Percentiles rank a stretch among this genome's conserved stretches.
Evolutionary conservation across 2,329 filamentous ascomycete species (phyloP).

Genomic region (Tolypocladium ophioglossoides): DNA sequence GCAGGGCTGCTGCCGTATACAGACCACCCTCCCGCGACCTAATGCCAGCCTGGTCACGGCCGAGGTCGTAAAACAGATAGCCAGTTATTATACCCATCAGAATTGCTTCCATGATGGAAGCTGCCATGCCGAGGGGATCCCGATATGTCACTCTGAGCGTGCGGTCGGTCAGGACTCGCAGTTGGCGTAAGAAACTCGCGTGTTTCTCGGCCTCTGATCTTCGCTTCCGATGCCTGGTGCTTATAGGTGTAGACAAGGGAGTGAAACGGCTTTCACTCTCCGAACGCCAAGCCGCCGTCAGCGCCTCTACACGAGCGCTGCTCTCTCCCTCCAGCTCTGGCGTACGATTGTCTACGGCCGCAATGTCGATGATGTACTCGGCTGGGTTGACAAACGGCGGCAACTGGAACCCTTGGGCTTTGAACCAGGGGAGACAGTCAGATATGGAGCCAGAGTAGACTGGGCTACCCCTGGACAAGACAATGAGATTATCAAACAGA

Average conservation of each 20-base stretch:
- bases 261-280: slow-evolving; percentile 20
- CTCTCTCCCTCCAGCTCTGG: slow-evolving; percentile 53
- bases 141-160: slow-evolving; percentile 62
- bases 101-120: slow-evolving; percentile 58
- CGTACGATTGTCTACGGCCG: slow-evolving; percentile 62
- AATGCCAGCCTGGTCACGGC: slow-evolving; percentile 58
- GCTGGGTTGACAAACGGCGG: slow-evolving; percentile 69
- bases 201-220: slow-evolving; percentile 24
- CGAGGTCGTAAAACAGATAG: slow-evolving; percentile 60
- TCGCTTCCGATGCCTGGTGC: slow-evolving; percentile 5
- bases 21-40: slow-evolving; percentile 62
- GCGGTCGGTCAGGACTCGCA: slow-evolving; percentile 54
- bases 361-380: slow-evolving; percentile 64
- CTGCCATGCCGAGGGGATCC: slow-evolving; percentile 67
- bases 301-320: slow-evolving; percentile 44
- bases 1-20: slow-evolving; percentile 60
- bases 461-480: slow-evolving; percentile 56
- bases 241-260: slow-evolving; percentile 7
- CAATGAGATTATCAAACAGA: slow-evolving; percentile 61
- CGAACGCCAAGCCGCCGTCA: slow-evolving; percentile 50
- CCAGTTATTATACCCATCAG: slow-evolving; percentile 62
- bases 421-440: slow-evolving; percentile 55
- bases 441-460: slow-evolving; percentile 54
- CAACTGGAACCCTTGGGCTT: slow-evolving; percentile 45
- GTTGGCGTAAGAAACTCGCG: slow-evolving; percentile 50